Conservation (phyloP, 495 filamentous ascomycete genomes). For the Neurospora cerealis region DNA sequence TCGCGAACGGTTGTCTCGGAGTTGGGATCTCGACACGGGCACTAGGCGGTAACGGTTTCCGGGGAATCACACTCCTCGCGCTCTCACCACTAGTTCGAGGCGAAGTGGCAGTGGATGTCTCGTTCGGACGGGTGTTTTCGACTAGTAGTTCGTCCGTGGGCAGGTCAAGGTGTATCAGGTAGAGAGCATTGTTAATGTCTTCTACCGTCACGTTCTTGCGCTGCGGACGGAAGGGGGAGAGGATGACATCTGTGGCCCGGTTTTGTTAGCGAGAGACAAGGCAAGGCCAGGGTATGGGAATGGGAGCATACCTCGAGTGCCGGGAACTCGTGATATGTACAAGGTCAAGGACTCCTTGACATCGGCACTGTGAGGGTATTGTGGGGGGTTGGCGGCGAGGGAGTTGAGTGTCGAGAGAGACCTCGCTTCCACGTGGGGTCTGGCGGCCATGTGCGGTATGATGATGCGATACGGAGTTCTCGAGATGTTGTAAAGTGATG, state of each 20-base stretch:
- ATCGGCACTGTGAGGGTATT: constrained; percentile 64
- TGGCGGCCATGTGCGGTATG: constrained; percentile 10
- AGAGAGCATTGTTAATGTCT: constrained; percentile 79
- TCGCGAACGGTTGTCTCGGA: neutral
- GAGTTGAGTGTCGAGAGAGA: constrained; percentile 72
- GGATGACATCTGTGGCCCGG: constrained; percentile 65
- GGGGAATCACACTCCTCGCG: constrained; percentile 30
- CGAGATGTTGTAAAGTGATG: neutral
- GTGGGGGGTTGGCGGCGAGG: constrained; percentile 77
- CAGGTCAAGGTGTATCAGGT: constrained; percentile 76
- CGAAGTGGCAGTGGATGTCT: constrained; percentile 18
- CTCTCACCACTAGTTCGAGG: constrained; percentile 39
- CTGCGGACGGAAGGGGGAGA: constrained; percentile 83
- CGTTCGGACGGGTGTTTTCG: constrained; percentile 32
- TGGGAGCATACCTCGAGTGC: constrained; percentile 61
- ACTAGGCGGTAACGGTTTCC: constrained; percentile 32
- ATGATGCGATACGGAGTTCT: too few relatives aligned
- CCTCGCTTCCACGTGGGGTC: constrained; percentile 58
- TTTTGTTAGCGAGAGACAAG: constrained; percentile 7
- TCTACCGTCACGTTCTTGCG: constrained; percentile 77
- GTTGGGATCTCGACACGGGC: neutral
- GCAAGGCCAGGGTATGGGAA: constrained; percentile 1
- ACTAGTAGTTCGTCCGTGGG: constrained; percentile 45
- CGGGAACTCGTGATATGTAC: constrained; percentile 88
- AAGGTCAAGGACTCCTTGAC: constrained; percentile 59